Evolutionary conservation across 352 stramenopile genomes (phyloP).

Genomic region (Nothophytophthora sp.): DNA sequence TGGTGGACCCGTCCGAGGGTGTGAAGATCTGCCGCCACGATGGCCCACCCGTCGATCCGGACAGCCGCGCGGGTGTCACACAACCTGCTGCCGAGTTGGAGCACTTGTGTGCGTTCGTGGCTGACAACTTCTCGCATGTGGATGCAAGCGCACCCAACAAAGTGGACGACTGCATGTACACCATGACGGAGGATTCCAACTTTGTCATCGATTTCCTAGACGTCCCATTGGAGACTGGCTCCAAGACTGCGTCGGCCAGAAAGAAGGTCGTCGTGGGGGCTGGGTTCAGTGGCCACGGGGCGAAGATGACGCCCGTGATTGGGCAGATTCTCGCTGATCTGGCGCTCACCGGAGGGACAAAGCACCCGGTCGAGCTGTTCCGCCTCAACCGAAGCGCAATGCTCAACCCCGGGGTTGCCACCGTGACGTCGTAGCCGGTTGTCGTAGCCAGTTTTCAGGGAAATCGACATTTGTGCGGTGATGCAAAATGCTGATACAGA

Average conservation of each 20-base stretch:
- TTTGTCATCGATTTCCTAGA: constrained; percentile 73
- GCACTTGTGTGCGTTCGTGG: constrained; percentile 38
- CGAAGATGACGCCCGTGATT: constrained; percentile 87
- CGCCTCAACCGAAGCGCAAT: constrained; percentile 20
- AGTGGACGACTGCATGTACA: constrained; percentile 83
- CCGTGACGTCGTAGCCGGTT: no score
- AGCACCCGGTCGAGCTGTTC: constrained; percentile 48
- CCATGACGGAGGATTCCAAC: constrained; percentile 73
- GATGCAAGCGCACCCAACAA: constrained; percentile 39
- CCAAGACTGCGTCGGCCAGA: not conserved
- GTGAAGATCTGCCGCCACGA: constrained; percentile 82
- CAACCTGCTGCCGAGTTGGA: constrained; percentile 27
- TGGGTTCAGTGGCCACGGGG: constrained; percentile 82
- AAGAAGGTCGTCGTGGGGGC: constrained; percentile 69
- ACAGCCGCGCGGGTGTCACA: constrained; percentile 34
- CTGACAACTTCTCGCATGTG: constrained; percentile 49
- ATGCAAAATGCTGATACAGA: no score
- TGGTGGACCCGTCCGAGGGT: constrained; percentile 42
- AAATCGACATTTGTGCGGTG: no score
- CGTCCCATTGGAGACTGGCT: not conserved
- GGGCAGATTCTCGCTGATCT: constrained; percentile 79
- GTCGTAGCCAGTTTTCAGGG: no score
- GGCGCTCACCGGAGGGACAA: constrained; percentile 46
- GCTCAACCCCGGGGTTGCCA: no score
- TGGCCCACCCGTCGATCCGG: constrained; percentile 43